Evolutionary conservation across 2,329 filamentous ascomycete species (phyloP), one percentile per base, ranked within the genome.

Genomic region (Cercospora brassicicola): DNA sequence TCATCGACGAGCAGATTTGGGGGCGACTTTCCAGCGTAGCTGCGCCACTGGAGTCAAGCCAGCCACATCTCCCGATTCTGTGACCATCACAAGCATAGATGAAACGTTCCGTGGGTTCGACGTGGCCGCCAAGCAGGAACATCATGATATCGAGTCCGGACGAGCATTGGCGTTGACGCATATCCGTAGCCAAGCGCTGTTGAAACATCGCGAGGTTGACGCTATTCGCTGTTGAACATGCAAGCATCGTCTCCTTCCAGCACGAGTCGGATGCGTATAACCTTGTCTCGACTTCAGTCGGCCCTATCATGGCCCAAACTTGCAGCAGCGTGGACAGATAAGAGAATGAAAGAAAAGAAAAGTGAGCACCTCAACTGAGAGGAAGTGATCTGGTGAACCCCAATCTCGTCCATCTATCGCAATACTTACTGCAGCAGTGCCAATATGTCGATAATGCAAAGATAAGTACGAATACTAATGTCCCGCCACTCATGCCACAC

Each of bases 401-500:
- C 7, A n/a, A 42, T 42, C 36, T 42, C 13, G 36, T 9, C 36
- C 36, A 42, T 42, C 15, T 15, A 42, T 8, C 8, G 36, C 36
- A 42, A n/a, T 42, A 42, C 15, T 42, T n/a, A 42, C 36, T 10
- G 23, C 33, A 61, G 9, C 60, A 28, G 61, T n/a, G 45, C 36
- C 23, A 45, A 18, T 56, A 33, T 33, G 45, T 31, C 36, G 23
- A 11, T 48, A 20, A 15, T 60, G 57, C 36, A 56, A 28, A 56
- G 23, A 13, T 10, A 36, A 2, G 28, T 15, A 9, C 45, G 39
- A 45, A 56, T 15, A 30, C 39, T 15, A 56, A 33, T 36, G 28
- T 31, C 18, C 7, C 26, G 18, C 15, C 56, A 48, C 31, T 7
- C 39, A 10, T 11, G 10, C 10, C 71, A 78, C 10, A 75, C 77